Conservation (phyloP, 352 stramenopile species). For the Pythium pyrilobum region DNA sequence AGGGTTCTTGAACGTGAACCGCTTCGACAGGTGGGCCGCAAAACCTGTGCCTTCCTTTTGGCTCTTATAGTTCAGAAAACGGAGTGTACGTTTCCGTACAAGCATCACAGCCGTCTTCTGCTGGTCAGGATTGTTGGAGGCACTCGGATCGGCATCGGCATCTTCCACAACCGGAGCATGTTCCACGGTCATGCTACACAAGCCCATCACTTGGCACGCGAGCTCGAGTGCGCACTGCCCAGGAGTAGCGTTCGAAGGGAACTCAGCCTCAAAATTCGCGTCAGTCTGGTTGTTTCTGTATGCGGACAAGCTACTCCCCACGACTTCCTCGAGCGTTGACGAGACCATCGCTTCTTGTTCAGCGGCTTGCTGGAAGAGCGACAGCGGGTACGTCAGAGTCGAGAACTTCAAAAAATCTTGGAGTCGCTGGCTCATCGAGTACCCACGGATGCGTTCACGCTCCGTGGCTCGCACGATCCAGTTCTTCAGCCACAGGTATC, state of each 20-base stretch:
- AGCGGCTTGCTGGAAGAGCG: conserved; percentile 67
- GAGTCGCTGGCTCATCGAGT: conserved; percentile 54
- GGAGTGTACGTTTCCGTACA: conserved; percentile 25
- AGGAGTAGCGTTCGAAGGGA: conserved; percentile 60
- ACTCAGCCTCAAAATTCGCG: conserved; percentile 57
- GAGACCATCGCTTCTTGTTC: conserved; percentile 67
- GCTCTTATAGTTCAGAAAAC: conserved; percentile 59
- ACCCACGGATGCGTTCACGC: conserved; percentile 60
- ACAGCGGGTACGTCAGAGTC: conserved; percentile 60
- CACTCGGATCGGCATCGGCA: conserved; percentile 8
- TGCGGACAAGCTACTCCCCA: not conserved
- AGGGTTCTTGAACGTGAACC: conserved; percentile 48
- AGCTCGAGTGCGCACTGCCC: conserved; percentile 68
- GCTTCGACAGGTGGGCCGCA: conserved; percentile 64
- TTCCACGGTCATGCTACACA: conserved; percentile 40
- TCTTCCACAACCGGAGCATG: conserved; percentile 26
- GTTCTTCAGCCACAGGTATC: conserved; percentile 80
- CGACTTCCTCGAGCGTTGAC: conserved; percentile 53
- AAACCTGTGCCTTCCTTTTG: conserved; percentile 60
- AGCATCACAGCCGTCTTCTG: conserved; percentile 12
- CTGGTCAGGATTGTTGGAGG: conserved; percentile 12
- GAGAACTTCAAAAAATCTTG: conserved; percentile 68
- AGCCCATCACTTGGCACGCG: conserved; percentile 57
- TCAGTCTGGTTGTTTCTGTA: conserved; percentile 17
- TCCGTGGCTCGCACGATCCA: conserved; percentile 80